Conservation (phyloP, 306 rosid genomes). For the Cucurbita ficifolia region DNA sequence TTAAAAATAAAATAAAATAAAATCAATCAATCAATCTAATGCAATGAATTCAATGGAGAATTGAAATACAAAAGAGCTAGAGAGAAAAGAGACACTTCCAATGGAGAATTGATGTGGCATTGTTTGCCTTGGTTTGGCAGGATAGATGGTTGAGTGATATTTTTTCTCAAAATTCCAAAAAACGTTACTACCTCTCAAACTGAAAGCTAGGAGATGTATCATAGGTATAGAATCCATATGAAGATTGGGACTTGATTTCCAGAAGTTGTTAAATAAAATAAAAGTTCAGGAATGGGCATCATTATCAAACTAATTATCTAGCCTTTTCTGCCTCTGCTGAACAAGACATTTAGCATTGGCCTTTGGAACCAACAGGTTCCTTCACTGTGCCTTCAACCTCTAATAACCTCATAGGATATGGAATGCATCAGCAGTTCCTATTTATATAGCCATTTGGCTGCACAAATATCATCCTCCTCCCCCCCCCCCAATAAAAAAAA, state of each 20-base stretch:
- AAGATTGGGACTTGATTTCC: not conserved
- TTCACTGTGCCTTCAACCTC: too few relatives aligned
- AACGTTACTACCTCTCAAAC: not conserved
- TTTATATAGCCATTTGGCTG: too few relatives aligned
- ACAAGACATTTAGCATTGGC: not conserved
- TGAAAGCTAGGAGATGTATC: not conserved
- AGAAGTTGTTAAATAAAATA: not conserved
- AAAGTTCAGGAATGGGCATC: not conserved
- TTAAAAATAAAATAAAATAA: too few relatives aligned
- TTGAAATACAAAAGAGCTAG: not conserved
- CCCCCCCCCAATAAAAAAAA: too few relatives aligned
- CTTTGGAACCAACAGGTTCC: not conserved
- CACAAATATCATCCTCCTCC: too few relatives aligned
- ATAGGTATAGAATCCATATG: not conserved
- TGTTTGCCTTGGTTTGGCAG: not conserved
- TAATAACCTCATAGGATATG: too few relatives aligned
- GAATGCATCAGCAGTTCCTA: too few relatives aligned
- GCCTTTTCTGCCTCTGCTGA: not conserved
- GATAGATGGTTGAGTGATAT: not conserved
- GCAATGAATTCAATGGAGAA: too few relatives aligned
- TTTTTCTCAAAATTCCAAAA: not conserved
- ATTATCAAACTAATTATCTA: not conserved
- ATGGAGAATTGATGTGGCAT: not conserved
- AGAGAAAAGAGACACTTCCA: too few relatives aligned
- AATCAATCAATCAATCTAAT: too few relatives aligned